Percentiles rank a stretch among this genome's conserved stretches.
Evolutionary conservation across 2,329 filamentous ascomycete species (phyloP).

Genomic region (Clonostachys solani): DNA sequence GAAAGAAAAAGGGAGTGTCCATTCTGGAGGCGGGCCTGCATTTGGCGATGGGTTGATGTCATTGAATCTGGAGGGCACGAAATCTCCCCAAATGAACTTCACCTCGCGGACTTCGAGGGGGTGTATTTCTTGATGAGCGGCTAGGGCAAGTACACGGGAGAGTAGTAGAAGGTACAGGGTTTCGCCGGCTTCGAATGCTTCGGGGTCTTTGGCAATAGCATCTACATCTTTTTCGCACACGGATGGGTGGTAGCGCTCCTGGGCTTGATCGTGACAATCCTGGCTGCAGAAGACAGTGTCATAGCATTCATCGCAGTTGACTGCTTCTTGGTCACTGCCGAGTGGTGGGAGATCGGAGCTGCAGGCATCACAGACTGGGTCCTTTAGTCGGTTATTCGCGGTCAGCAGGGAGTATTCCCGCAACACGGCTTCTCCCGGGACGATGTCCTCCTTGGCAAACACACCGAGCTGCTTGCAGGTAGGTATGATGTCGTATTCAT

Average conservation of each 20-base stretch:
- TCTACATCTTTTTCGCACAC: constrained; percentile 65
- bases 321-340: constrained; percentile 34
- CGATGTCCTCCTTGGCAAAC: constrained; percentile 80
- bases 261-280: constrained; percentile 53
- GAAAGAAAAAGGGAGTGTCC: constrained; percentile 76
- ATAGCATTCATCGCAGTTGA: constrained; percentile 56
- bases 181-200: constrained; percentile 53
- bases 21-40: constrained; percentile 52
- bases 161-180: constrained; percentile 61
- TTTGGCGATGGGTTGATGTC: constrained; percentile 49
- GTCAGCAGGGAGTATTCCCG: constrained; percentile 83
- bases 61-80: constrained; percentile 47
- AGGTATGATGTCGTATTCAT: constrained; percentile 42
- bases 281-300: constrained; percentile 65
- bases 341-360: constrained; percentile 67
- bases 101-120: constrained; percentile 61
- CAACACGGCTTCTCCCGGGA: constrained; percentile 71
- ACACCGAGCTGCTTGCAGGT: constrained; percentile 79
- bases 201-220: constrained; percentile 59
- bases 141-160: constrained; percentile 59
- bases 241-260: constrained; percentile 57
- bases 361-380: constrained; percentile 86
- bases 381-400: constrained; percentile 83
- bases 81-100: constrained; percentile 68
- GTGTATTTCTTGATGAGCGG: constrained; percentile 54